Evolutionary conservation across 2,329 filamentous ascomycete species (phyloP), one percentile per base, ranked within the genome.

Genomic region (Colletotrichum kahawae): DNA sequence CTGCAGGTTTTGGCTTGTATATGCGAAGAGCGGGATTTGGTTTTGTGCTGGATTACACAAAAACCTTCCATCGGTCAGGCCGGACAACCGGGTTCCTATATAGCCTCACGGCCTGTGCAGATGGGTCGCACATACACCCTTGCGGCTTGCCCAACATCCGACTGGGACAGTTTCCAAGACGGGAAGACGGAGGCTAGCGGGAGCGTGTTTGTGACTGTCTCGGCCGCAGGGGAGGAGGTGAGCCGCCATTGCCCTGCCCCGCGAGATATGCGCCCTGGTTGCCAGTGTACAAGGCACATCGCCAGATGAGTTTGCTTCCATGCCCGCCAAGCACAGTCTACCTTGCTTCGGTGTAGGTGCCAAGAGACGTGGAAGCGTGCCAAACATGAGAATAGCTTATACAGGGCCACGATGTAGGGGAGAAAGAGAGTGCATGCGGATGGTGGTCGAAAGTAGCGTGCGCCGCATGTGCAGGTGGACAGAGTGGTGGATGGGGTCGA

Each of bases 151-250:
- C 57, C 36, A 36, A 43, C 18, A 59, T 27, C 36, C 57, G 69
- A 16, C 64, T 29, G 34, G 54, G 57, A 31, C 59, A 63, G 29
- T 21, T 12, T 48, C 48, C 33, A 59, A 59, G 21, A 51, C 69
- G 73, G 73, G 69, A 72, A 59, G 73, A 73, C 57, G 63, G 73
- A 64, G 57, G 43, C 73, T 73, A 68, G 63, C 57, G 48, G 56
- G n/a, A 51, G 29, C 5, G 60, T 36, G 60, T 24, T 21, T 60
- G 27, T 57, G 54, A 36, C 34, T 71, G 24, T 71, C 72, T 73
- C 63, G 36, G 57, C 63, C 36, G 63, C 64, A 59, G 33, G 18
- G 21, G 33, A 67, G 56, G 38, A 48, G 6, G n/a, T 51, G 31
- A 24, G 54, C 38, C 24, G 38, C 62, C 31, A 33, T 63, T 63